These are phyloP conservation scores for Erodium chrysanthum DNA, from an alignment of 441 rosid genomes.

Conservation along the genomic window DNA sequence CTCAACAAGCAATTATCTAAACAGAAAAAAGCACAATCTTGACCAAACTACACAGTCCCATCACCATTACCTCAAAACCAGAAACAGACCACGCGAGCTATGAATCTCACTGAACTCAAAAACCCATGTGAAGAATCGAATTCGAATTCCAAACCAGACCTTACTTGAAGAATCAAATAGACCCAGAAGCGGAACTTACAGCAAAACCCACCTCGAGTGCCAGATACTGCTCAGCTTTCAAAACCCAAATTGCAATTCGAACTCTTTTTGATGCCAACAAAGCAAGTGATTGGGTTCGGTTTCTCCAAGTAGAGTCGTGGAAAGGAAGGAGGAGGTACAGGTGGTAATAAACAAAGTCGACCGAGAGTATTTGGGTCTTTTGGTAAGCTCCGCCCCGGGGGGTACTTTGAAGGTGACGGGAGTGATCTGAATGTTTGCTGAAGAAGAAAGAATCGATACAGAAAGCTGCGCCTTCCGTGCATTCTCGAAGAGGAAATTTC, in stretches of 20 bases:
- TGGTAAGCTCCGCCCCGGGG: not conserved
- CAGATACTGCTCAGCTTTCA: not conserved
- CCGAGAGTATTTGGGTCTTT: constrained; percentile 1
- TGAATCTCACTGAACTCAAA: not conserved
- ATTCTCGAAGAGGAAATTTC: not conserved
- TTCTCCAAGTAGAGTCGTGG: constrained; percentile 8
- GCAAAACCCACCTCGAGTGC: constrained; percentile 19
- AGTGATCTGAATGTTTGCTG: constrained; percentile 11
- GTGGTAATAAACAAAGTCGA: not conserved
- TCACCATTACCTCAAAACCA: constrained; percentile 10
- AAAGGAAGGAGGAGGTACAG: not conserved
- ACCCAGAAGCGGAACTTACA: constrained; percentile 3
- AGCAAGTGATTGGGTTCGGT: constrained; percentile 15
- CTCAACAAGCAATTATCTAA: not conserved
- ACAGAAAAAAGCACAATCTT: not conserved
- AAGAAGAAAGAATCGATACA: no score
- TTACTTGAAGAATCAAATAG: not conserved
- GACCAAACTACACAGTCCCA: not conserved
- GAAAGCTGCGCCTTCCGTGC: no score
- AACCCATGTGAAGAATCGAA: constrained; percentile 21
- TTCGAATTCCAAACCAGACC: constrained; percentile 15
- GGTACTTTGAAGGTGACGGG: constrained; percentile 16
- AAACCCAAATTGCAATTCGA: constrained; percentile 25
- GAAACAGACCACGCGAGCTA: not conserved
- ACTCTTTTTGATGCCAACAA: constrained; percentile 19